Conservation (phyloP, 2,329 filamentous ascomycete species). For the Alternaria hordeiaustralica region DNA sequence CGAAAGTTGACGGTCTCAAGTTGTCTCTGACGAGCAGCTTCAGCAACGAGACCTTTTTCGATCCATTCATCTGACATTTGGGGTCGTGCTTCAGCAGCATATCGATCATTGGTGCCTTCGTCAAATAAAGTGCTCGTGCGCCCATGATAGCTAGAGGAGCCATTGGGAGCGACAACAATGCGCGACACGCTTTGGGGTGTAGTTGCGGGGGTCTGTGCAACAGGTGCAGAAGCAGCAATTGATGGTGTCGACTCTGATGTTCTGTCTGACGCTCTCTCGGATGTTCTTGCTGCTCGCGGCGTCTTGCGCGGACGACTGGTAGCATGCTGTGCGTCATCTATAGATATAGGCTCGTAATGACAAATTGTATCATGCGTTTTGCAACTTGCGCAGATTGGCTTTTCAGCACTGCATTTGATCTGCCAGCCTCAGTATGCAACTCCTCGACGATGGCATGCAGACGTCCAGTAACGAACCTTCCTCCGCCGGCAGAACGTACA, state of each 20-base stretch:
- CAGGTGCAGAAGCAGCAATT: background rate
- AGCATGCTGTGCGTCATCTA: conserved; percentile 31
- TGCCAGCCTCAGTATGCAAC: conserved; percentile 21
- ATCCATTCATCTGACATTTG: conserved; percentile 50
- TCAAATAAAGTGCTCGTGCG: conserved; percentile 59
- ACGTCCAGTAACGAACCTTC: conserved; percentile 38
- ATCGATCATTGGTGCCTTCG: conserved; percentile 39
- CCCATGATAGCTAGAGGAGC: conserved; percentile 56
- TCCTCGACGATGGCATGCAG: background rate
- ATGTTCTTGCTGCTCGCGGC: conserved; percentile 14
- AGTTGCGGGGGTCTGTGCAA: background rate
- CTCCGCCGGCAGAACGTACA: conserved; percentile 50
- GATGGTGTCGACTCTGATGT: background rate
- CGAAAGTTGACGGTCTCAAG: conserved; percentile 58
- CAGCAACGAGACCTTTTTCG: conserved; percentile 55
- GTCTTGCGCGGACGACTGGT: conserved; percentile 25
- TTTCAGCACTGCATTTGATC: conserved; percentile 59
- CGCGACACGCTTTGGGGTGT: conserved; percentile 44
- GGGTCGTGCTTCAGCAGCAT: conserved; percentile 20
- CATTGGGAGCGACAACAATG: conserved; percentile 51
- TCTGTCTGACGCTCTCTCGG: conserved; percentile 4
- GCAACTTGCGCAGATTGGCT: conserved; percentile 57
- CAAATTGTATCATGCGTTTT: conserved; percentile 55
- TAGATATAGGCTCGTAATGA: conserved; percentile 46
- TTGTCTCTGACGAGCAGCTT: conserved; percentile 58